Conservation (phyloP, 2,329 filamentous ascomycete genomes). For the Penicillium sp. region DNA sequence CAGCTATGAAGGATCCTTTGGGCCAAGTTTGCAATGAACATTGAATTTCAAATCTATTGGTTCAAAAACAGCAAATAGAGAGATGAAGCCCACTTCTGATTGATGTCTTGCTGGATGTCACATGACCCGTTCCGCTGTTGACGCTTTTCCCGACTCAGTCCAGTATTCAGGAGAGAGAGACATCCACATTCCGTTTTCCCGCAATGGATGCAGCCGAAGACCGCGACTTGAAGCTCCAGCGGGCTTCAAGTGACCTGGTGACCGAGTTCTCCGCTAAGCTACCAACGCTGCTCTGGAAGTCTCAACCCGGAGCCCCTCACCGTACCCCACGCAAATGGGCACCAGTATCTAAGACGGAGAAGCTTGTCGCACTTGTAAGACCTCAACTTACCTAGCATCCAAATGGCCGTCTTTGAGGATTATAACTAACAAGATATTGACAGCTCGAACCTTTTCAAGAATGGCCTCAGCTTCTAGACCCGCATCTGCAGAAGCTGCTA, state of each 20-base stretch:
- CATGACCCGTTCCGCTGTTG: slow-evolving; percentile 28
- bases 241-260: slow-evolving; percentile 48
- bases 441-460: slow-evolving; percentile 89
- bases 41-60: background rate
- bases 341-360: slow-evolving; percentile 40
- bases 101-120: slow-evolving; percentile 15
- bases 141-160: slow-evolving; percentile 22
- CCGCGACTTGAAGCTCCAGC: slow-evolving; percentile 50
- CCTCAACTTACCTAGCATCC: background rate
- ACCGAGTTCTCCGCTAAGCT: slow-evolving; percentile 46
- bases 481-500: slow-evolving; percentile 74
- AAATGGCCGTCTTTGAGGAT: background rate
- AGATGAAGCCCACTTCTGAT: background rate
- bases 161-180: slow-evolving; percentile 6
- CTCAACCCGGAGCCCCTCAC: slow-evolving; percentile 23
- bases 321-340: slow-evolving; percentile 43
- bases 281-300: slow-evolving; percentile 46
- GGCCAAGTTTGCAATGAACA: too few relatives aligned
- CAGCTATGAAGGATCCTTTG: too few relatives aligned
- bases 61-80: background rate
- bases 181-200: slow-evolving; percentile 5
- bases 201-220: slow-evolving; percentile 50
- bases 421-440: slow-evolving; percentile 13
- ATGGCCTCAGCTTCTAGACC: slow-evolving; percentile 88
- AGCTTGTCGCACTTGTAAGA: slow-evolving; percentile 44